Evolutionary conservation across 2,329 filamentous ascomycete species (phyloP).

Genomic region (Shiraia sp.): DNA sequence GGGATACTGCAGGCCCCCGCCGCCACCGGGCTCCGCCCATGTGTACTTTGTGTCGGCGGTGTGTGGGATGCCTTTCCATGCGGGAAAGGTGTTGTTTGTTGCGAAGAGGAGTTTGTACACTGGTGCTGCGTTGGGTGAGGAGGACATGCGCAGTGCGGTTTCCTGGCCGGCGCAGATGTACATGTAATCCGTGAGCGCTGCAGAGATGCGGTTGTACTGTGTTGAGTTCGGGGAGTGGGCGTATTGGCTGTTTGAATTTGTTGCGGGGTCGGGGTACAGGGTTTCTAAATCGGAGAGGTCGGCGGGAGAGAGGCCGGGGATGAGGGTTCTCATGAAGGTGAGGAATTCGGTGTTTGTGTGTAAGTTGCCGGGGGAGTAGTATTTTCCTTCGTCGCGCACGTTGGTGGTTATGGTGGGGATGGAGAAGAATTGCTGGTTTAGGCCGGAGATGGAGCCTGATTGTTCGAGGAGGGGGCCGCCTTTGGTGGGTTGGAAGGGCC

Average conservation of each 20-base stretch:
- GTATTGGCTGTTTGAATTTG: constrained; percentile 34
- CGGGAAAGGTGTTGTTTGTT: constrained; percentile 25
- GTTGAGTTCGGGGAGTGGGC: constrained; percentile 49
- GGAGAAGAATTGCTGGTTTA: constrained; percentile 27
- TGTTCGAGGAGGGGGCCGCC: constrained; percentile 51
- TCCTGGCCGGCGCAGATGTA: constrained; percentile 53
- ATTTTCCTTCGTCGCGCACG: constrained; percentile 40
- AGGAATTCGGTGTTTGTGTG: constrained; percentile 39
- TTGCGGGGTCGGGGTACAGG: constrained; percentile 30
- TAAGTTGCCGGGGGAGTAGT: constrained; percentile 30
- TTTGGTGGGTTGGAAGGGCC: constrained; percentile 52
- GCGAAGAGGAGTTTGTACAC: constrained; percentile 26
- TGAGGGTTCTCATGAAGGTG: constrained; percentile 28
- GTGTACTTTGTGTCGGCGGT: constrained; percentile 47
- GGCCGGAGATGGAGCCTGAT: constrained; percentile 43
- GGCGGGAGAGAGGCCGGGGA: constrained; percentile 17
- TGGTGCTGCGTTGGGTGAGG: constrained; percentile 36
- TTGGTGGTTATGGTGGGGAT: constrained; percentile 32
- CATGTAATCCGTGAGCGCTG: constrained; percentile 49
- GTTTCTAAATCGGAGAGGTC: constrained; percentile 24
- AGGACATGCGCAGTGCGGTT: constrained; percentile 46
- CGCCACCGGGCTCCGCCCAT: constrained; percentile 55
- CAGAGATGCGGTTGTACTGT: constrained; percentile 50
- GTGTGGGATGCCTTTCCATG: constrained; percentile 28
- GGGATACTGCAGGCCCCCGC: constrained; percentile 41